Base-by-base conservation (phyloP, 164 flowering plant genomes). In the Vitis cinerea region DNA sequence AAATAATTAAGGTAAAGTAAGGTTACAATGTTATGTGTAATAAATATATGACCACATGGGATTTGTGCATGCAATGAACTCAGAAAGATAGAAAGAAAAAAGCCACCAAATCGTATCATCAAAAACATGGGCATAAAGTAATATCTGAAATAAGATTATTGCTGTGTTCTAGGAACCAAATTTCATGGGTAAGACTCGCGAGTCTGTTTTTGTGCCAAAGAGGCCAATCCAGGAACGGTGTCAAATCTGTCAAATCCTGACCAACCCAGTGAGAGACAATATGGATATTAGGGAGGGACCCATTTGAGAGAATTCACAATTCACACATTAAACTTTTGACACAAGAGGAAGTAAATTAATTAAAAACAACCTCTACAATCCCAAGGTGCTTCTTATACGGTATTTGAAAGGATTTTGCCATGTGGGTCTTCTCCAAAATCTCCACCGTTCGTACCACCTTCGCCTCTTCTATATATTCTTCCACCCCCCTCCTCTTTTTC, bases 371-470 rank as follows among this genome's bases (percentile, higher is more conserved):
- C 19, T 23, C 15, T 58, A 0, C 61, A 14, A 8, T 58, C 15
- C 19, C 61, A 58, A 58, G 16, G 17, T 3, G n/a, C 59, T 23
- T 23, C 55, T 54, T 55, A 3, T 30, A 10, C 3, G 17, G 8
- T 0, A 61, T 17, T 30, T 27, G 31, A 50, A 50, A 53, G 52
- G 29, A 51, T 61, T 51, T 65, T 16, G 68, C 11, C 60, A 71
- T 64, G 71, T 82, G 77, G 74, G 68, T 61, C 69, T 53, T 44
- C 15, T 59, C 59, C 37, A 23, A 44, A 78, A 85, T 83, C 84
- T 83, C 79, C 61, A 77, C 86, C 91, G 80, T 84, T 63, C 81
- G 73, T 66, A n/a, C 52, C 53, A 55, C 56, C 63, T 71, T 66
- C 70, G n/a, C 72, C 27, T 10, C 47, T 67, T 71, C 83, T 87